These are phyloP conservation scores for Combretum micranthum DNA, from an alignment of 345 rosid genomes.

Conservation along the genomic window DNA sequence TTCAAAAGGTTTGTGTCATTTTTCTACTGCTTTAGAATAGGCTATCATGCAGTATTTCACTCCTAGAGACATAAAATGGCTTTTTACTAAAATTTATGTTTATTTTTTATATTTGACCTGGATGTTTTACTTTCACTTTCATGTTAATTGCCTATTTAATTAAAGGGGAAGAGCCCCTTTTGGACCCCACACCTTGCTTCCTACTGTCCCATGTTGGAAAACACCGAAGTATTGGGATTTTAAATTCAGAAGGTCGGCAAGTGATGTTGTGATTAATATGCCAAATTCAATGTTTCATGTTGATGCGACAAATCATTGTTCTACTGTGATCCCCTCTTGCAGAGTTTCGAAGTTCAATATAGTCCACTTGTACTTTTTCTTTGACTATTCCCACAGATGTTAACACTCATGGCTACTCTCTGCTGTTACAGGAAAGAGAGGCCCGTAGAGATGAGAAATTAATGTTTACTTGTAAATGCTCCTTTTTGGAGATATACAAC, in stretches of 20 bases:
- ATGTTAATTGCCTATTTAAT: too few species aligned
- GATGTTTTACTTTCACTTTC: too few species aligned
- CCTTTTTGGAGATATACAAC: conserved; percentile 94
- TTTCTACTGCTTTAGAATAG: not conserved
- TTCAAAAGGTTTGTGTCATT: conserved; percentile 62
- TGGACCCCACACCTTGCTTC: too few species aligned
- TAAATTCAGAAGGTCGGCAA: not conserved
- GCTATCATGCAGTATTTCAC: not conserved
- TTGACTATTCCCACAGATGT: too few species aligned
- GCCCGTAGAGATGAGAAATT: conserved; percentile 75
- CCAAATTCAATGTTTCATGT: not conserved
- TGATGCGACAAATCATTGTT: not conserved
- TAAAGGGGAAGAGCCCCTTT: too few species aligned
- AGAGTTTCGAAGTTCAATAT: too few species aligned
- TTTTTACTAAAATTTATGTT: not conserved
- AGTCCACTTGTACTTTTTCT: too few species aligned
- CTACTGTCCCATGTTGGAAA: not conserved
- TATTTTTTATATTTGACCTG: not conserved
- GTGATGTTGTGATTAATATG: not conserved
- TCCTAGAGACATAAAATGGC: not conserved
- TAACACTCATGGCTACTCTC: not conserved
- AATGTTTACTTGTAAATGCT: conserved; percentile 79
- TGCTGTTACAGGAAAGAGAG: conserved; percentile 68
- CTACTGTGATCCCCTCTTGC: too few species aligned
- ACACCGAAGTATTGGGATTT: not conserved